Percentiles rank a stretch among this genome's conserved stretches.
Evolutionary conservation across 192 early-diverging fungal genomes (phyloP).

Genomic region (Coemansia furcata): DNA sequence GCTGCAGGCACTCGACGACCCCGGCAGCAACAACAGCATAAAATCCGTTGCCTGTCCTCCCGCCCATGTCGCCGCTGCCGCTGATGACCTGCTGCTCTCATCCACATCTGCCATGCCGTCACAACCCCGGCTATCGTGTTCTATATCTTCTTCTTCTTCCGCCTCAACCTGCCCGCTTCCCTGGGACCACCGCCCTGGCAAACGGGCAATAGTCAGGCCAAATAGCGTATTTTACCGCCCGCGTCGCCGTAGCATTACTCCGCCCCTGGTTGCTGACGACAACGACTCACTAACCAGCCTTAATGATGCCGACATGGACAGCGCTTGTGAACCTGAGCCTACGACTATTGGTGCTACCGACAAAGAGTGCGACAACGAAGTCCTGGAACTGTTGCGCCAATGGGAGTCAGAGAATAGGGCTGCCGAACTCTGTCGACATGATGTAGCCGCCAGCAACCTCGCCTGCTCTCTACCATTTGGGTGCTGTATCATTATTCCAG

Average conservation of each 20-base stretch:
- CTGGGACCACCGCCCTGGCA: neutral
- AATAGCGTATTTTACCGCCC: slow-evolving; percentile 40
- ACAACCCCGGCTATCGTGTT: neutral
- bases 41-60: neutral
- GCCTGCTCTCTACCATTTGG: slow-evolving; percentile 23
- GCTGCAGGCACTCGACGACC: neutral
- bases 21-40: neutral
- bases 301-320: neutral
- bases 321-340: slow-evolving; percentile 11
- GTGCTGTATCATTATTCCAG: slow-evolving; percentile 22
- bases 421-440: neutral
- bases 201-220: neutral
- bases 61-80: neutral
- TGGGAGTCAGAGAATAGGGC: neutral
- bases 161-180: neutral
- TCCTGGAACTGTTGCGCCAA: neutral
- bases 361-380: neutral
- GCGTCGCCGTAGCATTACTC: neutral
- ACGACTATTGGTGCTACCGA: neutral
- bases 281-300: neutral
- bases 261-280: neutral
- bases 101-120: neutral
- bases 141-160: neutral
- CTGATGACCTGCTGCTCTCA: neutral
- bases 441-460: neutral